Base-by-base conservation (phyloP, 345 rosid species). In the Bruguiera gymnorhiza region DNA sequence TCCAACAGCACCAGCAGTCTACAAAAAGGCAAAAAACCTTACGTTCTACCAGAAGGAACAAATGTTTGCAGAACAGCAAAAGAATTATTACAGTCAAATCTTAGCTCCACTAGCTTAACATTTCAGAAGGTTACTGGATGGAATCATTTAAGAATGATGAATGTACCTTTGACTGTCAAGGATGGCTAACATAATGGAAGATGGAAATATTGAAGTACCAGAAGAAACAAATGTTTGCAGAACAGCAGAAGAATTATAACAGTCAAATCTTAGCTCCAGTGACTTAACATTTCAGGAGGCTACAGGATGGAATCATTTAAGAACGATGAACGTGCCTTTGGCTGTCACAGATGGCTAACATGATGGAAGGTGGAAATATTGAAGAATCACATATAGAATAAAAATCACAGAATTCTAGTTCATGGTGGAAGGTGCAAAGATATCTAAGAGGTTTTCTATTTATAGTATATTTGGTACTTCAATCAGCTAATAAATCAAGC, bases 1-100 rank as follows among this genome's bases (percentile, higher is more conserved):
- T 66, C 99, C 98, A 29, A 92, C 73, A 53, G 97, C 98, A 66
- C 98, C 99, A 8, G 99, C 99, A 46, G 91, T 86, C 99, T 95
- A 77, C 72, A 79, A 24, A 69, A 77, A 63, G 39, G 46, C 11
- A 73, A 67, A 26, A 52, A 60, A 2, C 6, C 55, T 69, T 54
- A 71, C 27, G 30, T 66, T 36, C 23, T 59, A 16, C 16, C 24
- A 65, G 63, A 18, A 72, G 63, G 34, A 69, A 73, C 37, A 11
- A 61, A 52, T 23, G 62, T 27, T 21, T 24, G 16, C 24, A 24
- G 15, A 61, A 69, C 21, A 2, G 29, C 5, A 18, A 57, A 62
- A 58, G 31, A 13, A 30, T 20, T 59, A 57, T 23, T 30, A 37
- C 46, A 52, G 34, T 37, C 56, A 50, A 60, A 39, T 32, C 15